Conservation (phyloP, 805 yeast species). For the Candida saitoana region DNA sequence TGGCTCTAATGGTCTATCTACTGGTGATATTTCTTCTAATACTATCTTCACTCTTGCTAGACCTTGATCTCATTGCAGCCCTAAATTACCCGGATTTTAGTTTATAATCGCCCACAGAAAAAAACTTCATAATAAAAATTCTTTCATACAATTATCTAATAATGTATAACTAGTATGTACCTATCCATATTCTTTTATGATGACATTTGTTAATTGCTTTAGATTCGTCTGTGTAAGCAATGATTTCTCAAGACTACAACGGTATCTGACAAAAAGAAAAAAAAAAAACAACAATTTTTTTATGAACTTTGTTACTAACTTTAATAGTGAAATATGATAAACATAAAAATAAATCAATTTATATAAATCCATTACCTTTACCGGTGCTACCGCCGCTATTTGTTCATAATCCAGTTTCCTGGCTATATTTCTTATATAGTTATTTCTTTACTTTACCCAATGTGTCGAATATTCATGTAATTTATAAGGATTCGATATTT, state of each 20-base stretch:
- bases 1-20: too few species aligned
- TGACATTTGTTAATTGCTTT: slow-evolving; percentile 20
- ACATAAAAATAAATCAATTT: slow-evolving; percentile 32
- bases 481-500: slow-evolving; percentile 28
- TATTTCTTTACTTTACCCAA: slow-evolving; percentile 25
- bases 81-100: neutral
- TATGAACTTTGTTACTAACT: neutral
- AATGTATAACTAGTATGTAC: neutral
- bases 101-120: neutral
- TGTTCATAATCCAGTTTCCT: slow-evolving; percentile 67
- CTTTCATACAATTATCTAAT: neutral
- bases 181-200: slow-evolving; percentile 7
- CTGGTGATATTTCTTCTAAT: too few species aligned
- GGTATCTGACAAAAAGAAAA: slow-evolving; percentile 67
- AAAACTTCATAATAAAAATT: neutral
- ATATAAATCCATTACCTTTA: slow-evolving; percentile 54
- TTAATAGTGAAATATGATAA: slow-evolving; percentile 16
- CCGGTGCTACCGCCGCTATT: slow-evolving; percentile 48
- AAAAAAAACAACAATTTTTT: neutral
- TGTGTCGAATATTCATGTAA: slow-evolving; percentile 17
- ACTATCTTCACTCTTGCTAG: too few species aligned
- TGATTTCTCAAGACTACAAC: slow-evolving; percentile 90
- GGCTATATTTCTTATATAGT: slow-evolving; percentile 35
- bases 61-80: too few species aligned
- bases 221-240: slow-evolving; percentile 52